These are phyloP conservation scores for Bassia scoparia DNA, from an alignment of 148 eudicot species.

Conservation along the genomic window DNA sequence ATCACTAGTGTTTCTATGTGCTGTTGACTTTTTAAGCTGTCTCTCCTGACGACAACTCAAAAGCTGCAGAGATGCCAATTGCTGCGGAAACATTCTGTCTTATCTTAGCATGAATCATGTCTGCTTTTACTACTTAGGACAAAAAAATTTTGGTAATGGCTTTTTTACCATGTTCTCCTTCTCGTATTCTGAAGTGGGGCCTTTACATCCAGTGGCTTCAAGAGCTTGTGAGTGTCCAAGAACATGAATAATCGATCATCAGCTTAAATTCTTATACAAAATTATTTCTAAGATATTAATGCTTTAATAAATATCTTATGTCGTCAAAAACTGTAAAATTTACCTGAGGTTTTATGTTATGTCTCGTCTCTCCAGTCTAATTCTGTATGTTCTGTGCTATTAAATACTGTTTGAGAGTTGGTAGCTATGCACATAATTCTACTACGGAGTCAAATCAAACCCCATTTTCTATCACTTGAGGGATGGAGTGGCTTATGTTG, in stretches of 20 bases:
- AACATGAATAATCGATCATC: slow-evolving; percentile 8
- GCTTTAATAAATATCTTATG: neutral
- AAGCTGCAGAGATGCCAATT: slow-evolving; percentile 62
- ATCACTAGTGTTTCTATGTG: slow-evolving; percentile 78
- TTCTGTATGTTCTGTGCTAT: neutral
- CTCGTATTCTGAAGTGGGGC: neutral
- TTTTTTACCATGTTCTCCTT: neutral
- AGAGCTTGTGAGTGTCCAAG: neutral
- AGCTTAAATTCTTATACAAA: neutral
- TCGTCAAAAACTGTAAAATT: neutral
- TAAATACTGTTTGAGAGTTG: neutral
- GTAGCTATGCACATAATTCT: neutral
- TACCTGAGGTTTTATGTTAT: neutral
- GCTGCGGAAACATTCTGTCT: slow-evolving; percentile 81
- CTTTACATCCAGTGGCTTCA: neutral
- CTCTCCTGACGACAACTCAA: slow-evolving; percentile 72
- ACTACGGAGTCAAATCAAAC: neutral
- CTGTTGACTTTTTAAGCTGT: slow-evolving; percentile 88
- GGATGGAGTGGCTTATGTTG: neutral
- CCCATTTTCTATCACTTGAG: neutral
- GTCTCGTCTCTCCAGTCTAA: neutral
- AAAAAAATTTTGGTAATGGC: slow-evolving; percentile 76
- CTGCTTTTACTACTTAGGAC: slow-evolving; percentile 84
- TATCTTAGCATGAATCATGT: slow-evolving; percentile 90
- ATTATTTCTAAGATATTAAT: neutral